Evolutionary conservation across 2,329 filamentous ascomycete genomes (phyloP), one percentile per base, ranked within the genome.

Genomic region (Penicillium brasilianum): DNA sequence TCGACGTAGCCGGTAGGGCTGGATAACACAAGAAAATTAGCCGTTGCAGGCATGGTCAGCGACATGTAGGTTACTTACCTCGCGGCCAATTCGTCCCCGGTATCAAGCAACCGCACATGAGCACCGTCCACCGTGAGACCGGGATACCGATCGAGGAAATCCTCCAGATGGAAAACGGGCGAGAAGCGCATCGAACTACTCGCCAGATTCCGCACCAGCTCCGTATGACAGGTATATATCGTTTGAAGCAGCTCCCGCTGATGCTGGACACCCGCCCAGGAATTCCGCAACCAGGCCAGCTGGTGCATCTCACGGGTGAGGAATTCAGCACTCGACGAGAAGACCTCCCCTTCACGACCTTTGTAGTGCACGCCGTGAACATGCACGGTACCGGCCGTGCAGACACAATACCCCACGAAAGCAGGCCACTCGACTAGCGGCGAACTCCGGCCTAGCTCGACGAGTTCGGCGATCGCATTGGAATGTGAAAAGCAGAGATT

Each of bases 401-500:
- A 92, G 51, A 96, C 87, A 71, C 92, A 95, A 74, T 94, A 96
- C 7, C 91, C 91, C 2, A 95, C 89, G 71, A 96, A 93, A 0
- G 89, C 88, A 0, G 92, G 91, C 91, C 91, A 96, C 75, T 95
- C 91, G 22, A 93, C 87, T 2, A 89, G 85, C 1, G 87, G 85
- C 1, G 88, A 88, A 66, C 90, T 89, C 64, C 89, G 89, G 1
- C 91, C 91, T 16, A 93, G 85, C 72, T 94, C 90, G 4, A 93
- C 88, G 2, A 96, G 80, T 71, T 96, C 92, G 1, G 91, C 88
- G 55, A 96, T 93, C 5, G 92, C 91, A 71, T 96, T 96, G 6
- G 92, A 92, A 67, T 96, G 92, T 18, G 93, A 80, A 73, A 89
- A 95, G 76, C 92, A 96, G 72, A 94, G 84, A 70, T 95, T 94